Evolutionary conservation across 2,329 filamentous ascomycete genomes (phyloP).

Genomic region (Xylaria sp.): DNA sequence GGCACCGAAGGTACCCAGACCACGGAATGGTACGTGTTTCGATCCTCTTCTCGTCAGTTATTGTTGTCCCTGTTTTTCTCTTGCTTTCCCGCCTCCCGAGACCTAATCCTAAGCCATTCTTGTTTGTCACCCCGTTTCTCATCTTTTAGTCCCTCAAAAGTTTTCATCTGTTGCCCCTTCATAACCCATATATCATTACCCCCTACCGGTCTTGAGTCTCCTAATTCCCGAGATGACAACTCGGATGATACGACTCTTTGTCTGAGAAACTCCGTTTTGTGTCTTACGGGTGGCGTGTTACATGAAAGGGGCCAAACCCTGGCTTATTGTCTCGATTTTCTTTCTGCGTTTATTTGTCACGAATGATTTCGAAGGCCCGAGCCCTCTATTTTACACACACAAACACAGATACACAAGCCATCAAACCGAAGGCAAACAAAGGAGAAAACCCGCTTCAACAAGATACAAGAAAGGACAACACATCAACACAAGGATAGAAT

Average conservation of each 20-base stretch:
- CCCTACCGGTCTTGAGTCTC: slow-evolving; percentile 10
- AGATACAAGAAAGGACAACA: slow-evolving; percentile 18
- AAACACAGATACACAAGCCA: slow-evolving; percentile 8
- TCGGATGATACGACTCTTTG: slow-evolving; percentile 37
- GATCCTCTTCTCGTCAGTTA: slow-evolving; percentile 20
- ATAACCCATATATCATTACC: not conserved
- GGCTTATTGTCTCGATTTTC: slow-evolving; percentile 34
- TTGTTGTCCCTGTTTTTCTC: slow-evolving; percentile 19
- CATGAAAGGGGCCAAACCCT: slow-evolving; percentile 36
- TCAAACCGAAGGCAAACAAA: slow-evolving; percentile 24
- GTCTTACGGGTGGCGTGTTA: slow-evolving; percentile 29
- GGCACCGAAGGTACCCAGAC: slow-evolving; percentile 62
- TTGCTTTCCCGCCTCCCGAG: slow-evolving; percentile 17
- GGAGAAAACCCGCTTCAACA: slow-evolving; percentile 11
- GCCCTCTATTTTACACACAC: slow-evolving; percentile 19
- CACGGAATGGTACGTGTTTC: slow-evolving; percentile 60
- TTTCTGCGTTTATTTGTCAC: slow-evolving; percentile 18
- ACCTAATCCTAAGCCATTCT: slow-evolving; percentile 18
- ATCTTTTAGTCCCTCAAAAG: slow-evolving; percentile 21
- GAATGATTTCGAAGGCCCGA: slow-evolving; percentile 23
- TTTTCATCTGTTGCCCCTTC: not conserved
- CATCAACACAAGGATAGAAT: slow-evolving; percentile 13
- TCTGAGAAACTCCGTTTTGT: slow-evolving; percentile 30
- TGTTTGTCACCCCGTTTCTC: slow-evolving; percentile 21
- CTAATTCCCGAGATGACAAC: slow-evolving; percentile 35